Base-by-base conservation (phyloP, 352 stramenopile species). In the Phytopythium montanum region DNA sequence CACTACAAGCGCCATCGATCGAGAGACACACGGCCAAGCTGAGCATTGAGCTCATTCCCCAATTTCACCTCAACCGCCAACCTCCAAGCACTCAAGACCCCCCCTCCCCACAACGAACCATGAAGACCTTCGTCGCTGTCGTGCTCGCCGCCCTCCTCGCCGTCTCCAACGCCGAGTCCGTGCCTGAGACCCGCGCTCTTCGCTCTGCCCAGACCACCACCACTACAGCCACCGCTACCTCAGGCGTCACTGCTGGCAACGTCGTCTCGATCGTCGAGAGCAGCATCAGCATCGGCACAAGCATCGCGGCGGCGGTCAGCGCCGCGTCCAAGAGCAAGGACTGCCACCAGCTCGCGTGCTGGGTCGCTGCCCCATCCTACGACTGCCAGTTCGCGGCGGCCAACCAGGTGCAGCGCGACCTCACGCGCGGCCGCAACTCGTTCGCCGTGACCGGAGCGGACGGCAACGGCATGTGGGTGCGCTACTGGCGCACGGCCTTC, bases 311-410 rank as follows among this genome's bases (percentile, higher is more conserved):
- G 0, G 23, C 23, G 14, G 42, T 50, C 3, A 50, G 23, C 19
- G 23, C n/a, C 18, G 23, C 42, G n/a, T 29, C n/a, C 42, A 29
- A 2, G 0, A 50, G 42, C 42, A 50, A 50, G 42, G 42, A 50
- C 42, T 50, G 42, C 42, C 42, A 50, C 42, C 42, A 50, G 42
- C 42, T 50, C 42, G 42, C 42, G 42, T 50, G 42, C 42, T 50
- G 42, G 42, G 19, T 50, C 23, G n/a, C 42, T n/a, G 19, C 13
- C 4, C 23, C 42, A n/a, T 29, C 42, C 7, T 50, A 50, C 42
- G 42, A 50, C 42, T 50, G 42, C 23, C 42, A 50, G 23, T 50
- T 50, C 18, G 42, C 42, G 10, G 42, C 42, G 8, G 42, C 42
- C 12, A 50, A 50, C 42, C 23, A 28, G 18, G 42, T 50, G 6